Percentiles rank a stretch among this genome's conserved stretches.
Conservation (phyloP, 2,329 filamentous ascomycete genomes). For the Botrytis sinoallii region DNA sequence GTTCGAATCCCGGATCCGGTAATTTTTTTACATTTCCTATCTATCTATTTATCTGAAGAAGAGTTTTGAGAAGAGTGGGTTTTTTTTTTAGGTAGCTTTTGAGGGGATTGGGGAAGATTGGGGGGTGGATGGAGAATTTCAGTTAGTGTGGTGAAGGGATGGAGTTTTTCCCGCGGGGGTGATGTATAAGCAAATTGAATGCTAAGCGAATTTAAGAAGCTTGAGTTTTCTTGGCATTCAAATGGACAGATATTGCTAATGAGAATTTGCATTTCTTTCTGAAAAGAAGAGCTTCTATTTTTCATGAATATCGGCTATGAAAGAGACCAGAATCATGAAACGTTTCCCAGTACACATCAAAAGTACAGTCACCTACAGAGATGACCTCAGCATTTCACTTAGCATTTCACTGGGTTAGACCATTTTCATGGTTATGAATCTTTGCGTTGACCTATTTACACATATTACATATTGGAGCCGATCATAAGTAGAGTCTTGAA, state of each 20-base stretch:
- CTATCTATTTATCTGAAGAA: background rate
- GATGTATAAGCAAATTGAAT: background rate
- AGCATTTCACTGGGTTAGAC: background rate
- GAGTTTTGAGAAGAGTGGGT: background rate
- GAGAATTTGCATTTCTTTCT: background rate
- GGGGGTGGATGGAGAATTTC: background rate
- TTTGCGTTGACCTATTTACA: background rate
- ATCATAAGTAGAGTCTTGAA: background rate
- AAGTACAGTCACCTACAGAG: too few relatives aligned
- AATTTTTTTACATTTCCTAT: background rate
- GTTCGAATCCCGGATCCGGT: background rate
- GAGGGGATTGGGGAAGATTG: too few relatives aligned
- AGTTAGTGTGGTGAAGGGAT: background rate
- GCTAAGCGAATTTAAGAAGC: background rate
- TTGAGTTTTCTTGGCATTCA: background rate
- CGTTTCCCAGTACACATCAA: background rate
- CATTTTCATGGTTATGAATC: background rate
- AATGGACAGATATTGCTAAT: background rate
- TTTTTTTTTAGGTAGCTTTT: background rate
- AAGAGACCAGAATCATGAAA: too few relatives aligned
- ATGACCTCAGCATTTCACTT: background rate
- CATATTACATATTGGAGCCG: background rate
- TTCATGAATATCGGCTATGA: background rate
- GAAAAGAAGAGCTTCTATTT: background rate
- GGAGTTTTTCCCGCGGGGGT: background rate